Percentiles rank a stretch among this genome's conserved stretches.
Conservation (phyloP, 352 stramenopile genomes). For the Globisporangium barbulae region DNA sequence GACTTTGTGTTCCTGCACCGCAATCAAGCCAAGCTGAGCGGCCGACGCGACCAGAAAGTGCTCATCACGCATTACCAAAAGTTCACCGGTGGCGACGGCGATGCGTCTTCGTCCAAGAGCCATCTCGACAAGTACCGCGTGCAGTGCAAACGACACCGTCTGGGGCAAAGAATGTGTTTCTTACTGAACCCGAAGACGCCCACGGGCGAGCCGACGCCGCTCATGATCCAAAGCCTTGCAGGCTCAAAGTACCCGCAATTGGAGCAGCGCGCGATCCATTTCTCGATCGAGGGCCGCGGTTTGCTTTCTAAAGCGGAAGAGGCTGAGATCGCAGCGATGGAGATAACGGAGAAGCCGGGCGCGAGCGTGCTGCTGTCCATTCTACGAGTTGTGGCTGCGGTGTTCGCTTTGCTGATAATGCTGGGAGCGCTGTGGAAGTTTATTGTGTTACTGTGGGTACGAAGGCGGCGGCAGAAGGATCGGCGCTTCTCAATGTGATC, state of each 20-base stretch:
- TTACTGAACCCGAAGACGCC: slow-evolving; percentile 43
- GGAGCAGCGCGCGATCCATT: slow-evolving; percentile 66
- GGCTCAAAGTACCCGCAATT: slow-evolving; percentile 45
- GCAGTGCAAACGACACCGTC: slow-evolving; percentile 42
- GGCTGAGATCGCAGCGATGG: slow-evolving; percentile 1
- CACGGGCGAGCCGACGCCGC: slow-evolving; percentile 40
- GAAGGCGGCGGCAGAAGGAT: slow-evolving; percentile 5
- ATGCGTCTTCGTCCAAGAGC: slow-evolving; percentile 32
- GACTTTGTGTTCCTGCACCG: slow-evolving; percentile 17
- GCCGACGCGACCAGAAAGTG: slow-evolving; percentile 39
- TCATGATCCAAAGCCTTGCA: slow-evolving; percentile 47
- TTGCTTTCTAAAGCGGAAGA: slow-evolving; percentile 56
- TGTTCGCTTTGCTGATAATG: neutral
- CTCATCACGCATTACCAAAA: slow-evolving; percentile 65
- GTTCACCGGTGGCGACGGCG: slow-evolving; percentile 63
- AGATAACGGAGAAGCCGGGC: neutral
- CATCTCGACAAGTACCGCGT: slow-evolving; percentile 72
- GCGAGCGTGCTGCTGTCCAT: neutral
- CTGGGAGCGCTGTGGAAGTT: neutral
- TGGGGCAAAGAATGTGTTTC: slow-evolving; percentile 68
- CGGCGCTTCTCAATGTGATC: slow-evolving; percentile 11
- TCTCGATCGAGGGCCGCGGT: slow-evolving; percentile 69
- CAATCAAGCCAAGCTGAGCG: slow-evolving; percentile 14
- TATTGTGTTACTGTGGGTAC: neutral
- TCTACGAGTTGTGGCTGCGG: neutral